phyloP scores from a whole-genome alignment of 108 stramenopile species.

The Phaeodactylum tricornutum region DNA sequence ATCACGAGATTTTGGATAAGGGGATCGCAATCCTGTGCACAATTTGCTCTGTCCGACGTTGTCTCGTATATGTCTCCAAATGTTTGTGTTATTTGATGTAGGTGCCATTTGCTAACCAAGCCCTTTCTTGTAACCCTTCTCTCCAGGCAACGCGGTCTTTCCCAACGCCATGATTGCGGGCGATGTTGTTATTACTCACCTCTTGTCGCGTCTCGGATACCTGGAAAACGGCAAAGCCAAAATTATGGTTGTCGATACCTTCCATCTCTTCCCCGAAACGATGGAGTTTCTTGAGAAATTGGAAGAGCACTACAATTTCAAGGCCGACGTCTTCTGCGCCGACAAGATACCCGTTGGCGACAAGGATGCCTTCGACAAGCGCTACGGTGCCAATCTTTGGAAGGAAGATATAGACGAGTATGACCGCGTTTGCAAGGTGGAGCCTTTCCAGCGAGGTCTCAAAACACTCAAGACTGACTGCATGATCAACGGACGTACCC shows the following conservation, averaged over 20 bases:
- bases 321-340: slow-evolving; percentile 89
- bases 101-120: not conserved
- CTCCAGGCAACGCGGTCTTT: slow-evolving; percentile 56
- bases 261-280: slow-evolving; percentile 94
- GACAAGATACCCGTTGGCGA: slow-evolving; percentile 80
- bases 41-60: no score
- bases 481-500: slow-evolving; percentile 96
- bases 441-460: slow-evolving; percentile 94
- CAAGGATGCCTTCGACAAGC: slow-evolving; percentile 78
- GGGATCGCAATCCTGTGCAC: no score
- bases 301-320: slow-evolving; percentile 89
- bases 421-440: slow-evolving; percentile 95
- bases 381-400: slow-evolving; percentile 94
- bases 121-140: not conserved
- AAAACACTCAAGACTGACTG: slow-evolving; percentile 90
- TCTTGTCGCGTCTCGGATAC: slow-evolving; percentile 78
- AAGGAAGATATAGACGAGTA: slow-evolving; percentile 95
- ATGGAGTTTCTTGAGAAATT: slow-evolving; percentile 78
- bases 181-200: slow-evolving; percentile 82
- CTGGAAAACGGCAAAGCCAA: slow-evolving; percentile 64
- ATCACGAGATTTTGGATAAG: no score
- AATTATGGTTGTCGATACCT: slow-evolving; percentile 92
- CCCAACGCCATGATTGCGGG: slow-evolving; percentile 90
- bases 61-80: no score
- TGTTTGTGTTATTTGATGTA: no score